Evolutionary conservation across 1,284 basidiomycete species (phyloP), one percentile per base, ranked within the genome.

Genomic region (Irpex lacteus): DNA sequence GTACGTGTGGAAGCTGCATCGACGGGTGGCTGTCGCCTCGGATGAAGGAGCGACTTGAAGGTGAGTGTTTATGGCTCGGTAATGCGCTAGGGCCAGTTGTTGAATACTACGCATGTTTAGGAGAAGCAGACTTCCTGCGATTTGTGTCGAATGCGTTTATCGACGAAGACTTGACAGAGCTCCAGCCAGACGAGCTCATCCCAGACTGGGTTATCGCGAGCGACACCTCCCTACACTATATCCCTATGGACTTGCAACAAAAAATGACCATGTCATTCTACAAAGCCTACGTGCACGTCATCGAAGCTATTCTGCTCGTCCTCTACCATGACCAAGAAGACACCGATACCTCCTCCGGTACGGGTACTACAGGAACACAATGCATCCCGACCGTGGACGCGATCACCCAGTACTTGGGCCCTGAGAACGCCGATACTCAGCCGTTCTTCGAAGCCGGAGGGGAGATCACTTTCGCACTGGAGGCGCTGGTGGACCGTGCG

Each of bases 11-110:
- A 1, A 15, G 19, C 15, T 70, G 68, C 60, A 59, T 68, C 32
- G 65, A 68, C 47, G 67, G 67, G n/a, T 70, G 68, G 68, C 49
- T 68, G 15, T 66, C 67, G 26, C 64, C 63, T 4, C 19, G 65
- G 50, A 70, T 70, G 68, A 67, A 62, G 44, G 64, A 65, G 38
- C 61, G 68, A 6, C 59, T 70, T 1, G 62, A 66, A 65, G 63
- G 68, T 68, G 26, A n/a, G 68, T 34, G 19, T 56, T 32, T 11
- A n/a, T 4, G n/a, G 7, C 13, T 15, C 49, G 60, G 37, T 15
- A 37, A 8, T 56, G 26, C 32, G 4, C 5, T 0, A 1, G 3
- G 54, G 8, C 37, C 54, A 18, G 8, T 6, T 1, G 15, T 18
- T 34, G 40, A 61, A 55, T 5, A 47, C 56, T 9, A 5, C 5